These are phyloP conservation scores for Baudoinia panamericana DNA, from an alignment of 495 filamentous ascomycete genomes.

Conservation along the genomic window DNA sequence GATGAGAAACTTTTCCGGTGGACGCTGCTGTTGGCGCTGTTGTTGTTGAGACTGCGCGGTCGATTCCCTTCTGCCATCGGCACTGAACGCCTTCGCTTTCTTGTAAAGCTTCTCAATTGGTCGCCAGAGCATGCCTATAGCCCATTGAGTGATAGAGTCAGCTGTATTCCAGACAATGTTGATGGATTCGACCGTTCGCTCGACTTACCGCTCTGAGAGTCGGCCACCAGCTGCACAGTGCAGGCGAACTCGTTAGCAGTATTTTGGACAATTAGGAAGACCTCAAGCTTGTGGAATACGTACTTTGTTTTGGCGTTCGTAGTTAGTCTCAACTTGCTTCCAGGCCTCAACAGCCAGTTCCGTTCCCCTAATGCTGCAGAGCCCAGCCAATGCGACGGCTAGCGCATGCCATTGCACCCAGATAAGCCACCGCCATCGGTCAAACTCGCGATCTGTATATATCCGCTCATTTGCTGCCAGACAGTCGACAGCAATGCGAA, in stretches of 20 bases:
- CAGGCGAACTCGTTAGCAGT: too few species aligned
- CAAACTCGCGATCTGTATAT: slow-evolving; percentile 6
- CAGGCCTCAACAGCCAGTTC: slow-evolving; percentile 15
- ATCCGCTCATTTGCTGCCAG: slow-evolving; percentile 3
- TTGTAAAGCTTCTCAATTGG: slow-evolving; percentile 20
- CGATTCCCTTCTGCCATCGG: slow-evolving; percentile 6
- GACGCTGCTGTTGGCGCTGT: neutral
- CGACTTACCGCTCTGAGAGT: too few species aligned
- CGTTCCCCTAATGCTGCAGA: slow-evolving; percentile 17
- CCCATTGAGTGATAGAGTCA: too few species aligned
- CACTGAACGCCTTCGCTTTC: slow-evolving; percentile 14
- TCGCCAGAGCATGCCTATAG: slow-evolving; percentile 22
- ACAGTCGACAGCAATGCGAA: slow-evolving; percentile 11
- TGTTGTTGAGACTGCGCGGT: neutral
- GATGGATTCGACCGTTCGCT: too few species aligned
- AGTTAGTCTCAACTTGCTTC: slow-evolving; percentile 10
- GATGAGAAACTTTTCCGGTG: neutral
- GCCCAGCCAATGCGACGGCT: slow-evolving; percentile 14
- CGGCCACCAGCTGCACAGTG: too few species aligned
- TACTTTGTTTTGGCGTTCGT: slow-evolving; percentile 4
- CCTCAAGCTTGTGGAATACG: too few species aligned
- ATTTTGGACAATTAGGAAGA: too few species aligned
- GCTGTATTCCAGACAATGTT: too few species aligned
- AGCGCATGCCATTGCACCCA: slow-evolving; percentile 21
- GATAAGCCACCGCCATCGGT: slow-evolving; percentile 12